These are phyloP conservation scores for Sisymbrium altissimum DNA, from an alignment of 345 rosid species.

Conservation along the genomic window DNA sequence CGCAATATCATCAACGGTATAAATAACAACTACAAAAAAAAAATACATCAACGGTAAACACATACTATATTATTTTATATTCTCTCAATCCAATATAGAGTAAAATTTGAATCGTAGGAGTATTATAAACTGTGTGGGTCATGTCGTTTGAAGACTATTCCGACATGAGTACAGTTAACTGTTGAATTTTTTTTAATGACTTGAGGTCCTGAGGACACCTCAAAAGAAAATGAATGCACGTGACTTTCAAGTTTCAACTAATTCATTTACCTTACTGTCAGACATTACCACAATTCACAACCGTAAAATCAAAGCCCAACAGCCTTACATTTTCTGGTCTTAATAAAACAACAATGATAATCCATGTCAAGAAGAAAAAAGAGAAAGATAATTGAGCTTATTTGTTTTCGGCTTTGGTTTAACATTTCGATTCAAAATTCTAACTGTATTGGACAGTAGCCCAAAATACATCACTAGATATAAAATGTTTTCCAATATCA, in stretches of 20 bases:
- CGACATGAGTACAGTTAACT: slow-evolving; percentile 20
- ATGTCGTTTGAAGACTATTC: slow-evolving; percentile 18
- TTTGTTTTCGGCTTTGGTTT: neutral
- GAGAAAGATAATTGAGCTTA: neutral
- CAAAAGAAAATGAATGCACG: slow-evolving; percentile 14
- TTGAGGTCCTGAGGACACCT: slow-evolving; percentile 11
- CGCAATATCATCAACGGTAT: too few species aligned
- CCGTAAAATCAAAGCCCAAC: slow-evolving; percentile 13
- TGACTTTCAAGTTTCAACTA: neutral
- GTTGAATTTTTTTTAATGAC: slow-evolving; percentile 12
- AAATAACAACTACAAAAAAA: too few species aligned
- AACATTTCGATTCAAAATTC: neutral
- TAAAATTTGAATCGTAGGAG: neutral
- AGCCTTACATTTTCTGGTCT: neutral
- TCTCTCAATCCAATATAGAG: neutral
- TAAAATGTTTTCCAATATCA: neutral
- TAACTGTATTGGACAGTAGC: too few species aligned
- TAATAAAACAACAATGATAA: neutral
- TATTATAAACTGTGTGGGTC: neutral
- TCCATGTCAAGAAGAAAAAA: neutral
- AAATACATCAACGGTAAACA: too few species aligned
- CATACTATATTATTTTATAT: too few species aligned
- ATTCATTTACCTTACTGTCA: neutral
- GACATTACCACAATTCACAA: neutral
- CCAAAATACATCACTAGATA: neutral